Conservation (phyloP, 2,329 filamentous ascomycete species). For the Elsinoe ampelina region DNA sequence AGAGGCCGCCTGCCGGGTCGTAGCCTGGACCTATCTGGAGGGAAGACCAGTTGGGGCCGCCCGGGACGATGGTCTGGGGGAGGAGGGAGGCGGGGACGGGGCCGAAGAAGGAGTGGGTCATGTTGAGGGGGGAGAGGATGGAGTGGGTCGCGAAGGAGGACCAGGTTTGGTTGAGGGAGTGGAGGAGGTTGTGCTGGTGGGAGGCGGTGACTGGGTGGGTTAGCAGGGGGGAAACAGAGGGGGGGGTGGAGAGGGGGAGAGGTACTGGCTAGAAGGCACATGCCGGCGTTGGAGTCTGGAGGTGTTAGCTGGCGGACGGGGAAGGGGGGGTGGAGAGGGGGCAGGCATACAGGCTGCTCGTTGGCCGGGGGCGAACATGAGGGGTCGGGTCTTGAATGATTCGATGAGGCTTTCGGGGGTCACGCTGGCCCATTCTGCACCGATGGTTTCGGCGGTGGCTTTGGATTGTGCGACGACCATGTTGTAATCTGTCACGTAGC, state of each 20-base stretch:
- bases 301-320: not conserved
- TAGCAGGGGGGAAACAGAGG: not conserved
- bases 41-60: not conserved
- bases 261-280: not conserved
- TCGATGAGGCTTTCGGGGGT: slow-evolving; percentile 1
- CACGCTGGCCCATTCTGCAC: not conserved
- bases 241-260: not conserved
- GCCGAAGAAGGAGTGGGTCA: slow-evolving; percentile 4
- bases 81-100: not conserved
- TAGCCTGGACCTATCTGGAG: slow-evolving; percentile 7
- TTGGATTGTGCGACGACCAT: slow-evolving; percentile 1
- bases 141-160: not conserved
- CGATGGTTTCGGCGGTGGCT: not conserved
- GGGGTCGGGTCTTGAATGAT: not conserved
- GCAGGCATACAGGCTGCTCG: not conserved
- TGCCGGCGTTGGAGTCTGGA: slow-evolving; percentile 4
- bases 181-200: slow-evolving; percentile 6
- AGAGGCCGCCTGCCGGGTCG: slow-evolving; percentile 9
- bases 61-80: not conserved
- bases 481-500: slow-evolving; percentile 6
- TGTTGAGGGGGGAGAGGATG: not conserved
- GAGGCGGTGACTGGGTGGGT: not conserved
- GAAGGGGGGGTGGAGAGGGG: too few relatives aligned
- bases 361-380: slow-evolving; percentile 3
- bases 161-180: not conserved